Evolutionary conservation across 495 filamentous ascomycete genomes (phyloP).

Genomic region (Aspergillus campestris): DNA sequence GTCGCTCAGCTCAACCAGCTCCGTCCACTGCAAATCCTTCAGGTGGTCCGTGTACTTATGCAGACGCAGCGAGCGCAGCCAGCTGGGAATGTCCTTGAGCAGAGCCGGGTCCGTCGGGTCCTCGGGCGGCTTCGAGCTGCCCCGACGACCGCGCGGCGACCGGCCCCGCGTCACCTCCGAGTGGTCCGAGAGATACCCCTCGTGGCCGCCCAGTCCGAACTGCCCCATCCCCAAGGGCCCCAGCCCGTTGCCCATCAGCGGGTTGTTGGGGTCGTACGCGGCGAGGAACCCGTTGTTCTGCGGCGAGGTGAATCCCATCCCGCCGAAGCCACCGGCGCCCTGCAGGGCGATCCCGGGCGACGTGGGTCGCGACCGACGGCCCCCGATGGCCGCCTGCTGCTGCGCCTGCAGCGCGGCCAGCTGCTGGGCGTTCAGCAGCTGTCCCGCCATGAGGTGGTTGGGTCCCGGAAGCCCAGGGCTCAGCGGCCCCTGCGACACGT

Average conservation of each 20-base stretch:
- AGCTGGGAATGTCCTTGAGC: slow-evolving; percentile 90
- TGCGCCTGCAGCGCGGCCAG: slow-evolving; percentile 78
- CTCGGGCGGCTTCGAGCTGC: slow-evolving; percentile 95
- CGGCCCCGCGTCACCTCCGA: slow-evolving; percentile 83
- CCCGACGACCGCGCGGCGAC: slow-evolving; percentile 84
- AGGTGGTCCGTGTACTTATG: slow-evolving; percentile 99
- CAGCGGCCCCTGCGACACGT: slow-evolving; percentile 43
- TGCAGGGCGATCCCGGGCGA: slow-evolving; percentile 88
- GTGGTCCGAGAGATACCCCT: slow-evolving; percentile 93
- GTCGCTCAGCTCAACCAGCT: slow-evolving; percentile 85
- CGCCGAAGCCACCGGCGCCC: slow-evolving; percentile 46
- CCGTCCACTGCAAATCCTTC: slow-evolving; percentile 96
- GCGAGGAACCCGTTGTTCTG: slow-evolving; percentile 94
- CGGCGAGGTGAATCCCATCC: slow-evolving; percentile 73
- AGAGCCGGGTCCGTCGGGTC: slow-evolving; percentile 88
- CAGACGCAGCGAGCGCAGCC: slow-evolving; percentile 87
- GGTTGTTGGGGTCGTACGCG: slow-evolving; percentile 70
- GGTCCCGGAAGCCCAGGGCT: slow-evolving; percentile 49
- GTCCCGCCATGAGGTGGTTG: slow-evolving; percentile 77
- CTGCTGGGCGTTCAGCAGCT: slow-evolving; percentile 76
- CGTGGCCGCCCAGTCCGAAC: slow-evolving; percentile 59
- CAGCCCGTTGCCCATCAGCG: slow-evolving; percentile 67
- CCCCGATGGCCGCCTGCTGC: slow-evolving; percentile 67
- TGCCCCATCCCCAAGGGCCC: slow-evolving; percentile 64
- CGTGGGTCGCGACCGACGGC: slow-evolving; percentile 80